Evolutionary conservation across 495 filamentous ascomycete genomes (phyloP).

Genomic region (Hypoxylon lienhwacheense): DNA sequence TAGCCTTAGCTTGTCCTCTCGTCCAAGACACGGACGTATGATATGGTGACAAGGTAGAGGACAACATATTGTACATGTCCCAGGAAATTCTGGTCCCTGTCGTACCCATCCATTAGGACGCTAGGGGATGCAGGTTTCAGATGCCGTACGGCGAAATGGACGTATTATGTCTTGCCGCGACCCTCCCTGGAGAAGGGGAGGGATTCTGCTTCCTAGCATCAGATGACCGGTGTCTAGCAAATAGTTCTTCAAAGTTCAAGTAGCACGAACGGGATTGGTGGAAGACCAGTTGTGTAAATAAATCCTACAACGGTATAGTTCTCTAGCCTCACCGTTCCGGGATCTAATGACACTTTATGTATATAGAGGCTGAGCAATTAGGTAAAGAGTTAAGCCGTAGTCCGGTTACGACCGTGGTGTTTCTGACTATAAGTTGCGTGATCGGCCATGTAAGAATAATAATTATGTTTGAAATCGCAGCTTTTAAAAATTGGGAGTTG

Average conservation of each 20-base stretch:
- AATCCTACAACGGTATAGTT: constrained; percentile 30
- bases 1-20: constrained; percentile 11
- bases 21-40: constrained; percentile 22
- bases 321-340: constrained; percentile 21
- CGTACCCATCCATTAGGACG: constrained; percentile 31
- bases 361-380: constrained; percentile 17
- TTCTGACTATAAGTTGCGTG: constrained; percentile 10
- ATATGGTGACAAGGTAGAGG: constrained; percentile 16
- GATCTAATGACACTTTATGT: too few relatives aligned
- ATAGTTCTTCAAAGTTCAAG: too few relatives aligned
- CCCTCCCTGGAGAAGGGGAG: constrained; percentile 30
- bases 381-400: constrained; percentile 15
- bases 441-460: too few relatives aligned
- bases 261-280: constrained; percentile 23
- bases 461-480: too few relatives aligned
- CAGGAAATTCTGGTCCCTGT: constrained; percentile 16
- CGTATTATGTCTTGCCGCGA: constrained; percentile 32
- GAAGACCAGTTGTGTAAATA: constrained; percentile 11
- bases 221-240: constrained; percentile 25
- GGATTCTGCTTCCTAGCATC: constrained; percentile 15
- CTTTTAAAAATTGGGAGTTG: too few relatives aligned
- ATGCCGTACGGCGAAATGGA: constrained; percentile 19
- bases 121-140: constrained; percentile 32
- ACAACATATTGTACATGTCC: constrained; percentile 26
- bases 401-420: too few relatives aligned